Evolutionary conservation across 2,329 filamentous ascomycete genomes (phyloP).

Genomic region (Aspergillaceae sp.): DNA sequence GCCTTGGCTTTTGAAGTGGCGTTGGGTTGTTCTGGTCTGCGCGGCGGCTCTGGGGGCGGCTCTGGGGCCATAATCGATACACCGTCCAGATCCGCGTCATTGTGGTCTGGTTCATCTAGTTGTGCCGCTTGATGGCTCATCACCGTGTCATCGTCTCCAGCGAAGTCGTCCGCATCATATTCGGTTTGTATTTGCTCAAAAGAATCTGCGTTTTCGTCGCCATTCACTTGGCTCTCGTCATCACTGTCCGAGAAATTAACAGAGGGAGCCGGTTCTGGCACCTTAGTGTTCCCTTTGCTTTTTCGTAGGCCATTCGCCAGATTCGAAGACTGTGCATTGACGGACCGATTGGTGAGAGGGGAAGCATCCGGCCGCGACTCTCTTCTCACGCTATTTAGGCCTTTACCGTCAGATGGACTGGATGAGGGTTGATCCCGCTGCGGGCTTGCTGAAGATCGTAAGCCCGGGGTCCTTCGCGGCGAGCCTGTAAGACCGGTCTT

Average conservation of each 20-base stretch:
- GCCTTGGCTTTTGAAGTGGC: constrained; percentile 12
- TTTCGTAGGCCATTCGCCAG: constrained; percentile 16
- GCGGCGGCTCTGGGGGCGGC: not conserved
- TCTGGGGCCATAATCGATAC: constrained; percentile 7
- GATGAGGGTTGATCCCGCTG: constrained; percentile 27
- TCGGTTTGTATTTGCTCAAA: constrained; percentile 19
- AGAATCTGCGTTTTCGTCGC: constrained; percentile 26
- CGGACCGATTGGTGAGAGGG: constrained; percentile 28
- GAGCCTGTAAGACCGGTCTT: constrained; percentile 37
- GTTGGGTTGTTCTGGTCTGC: constrained; percentile 7
- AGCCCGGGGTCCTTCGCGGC: constrained; percentile 33
- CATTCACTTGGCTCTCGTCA: constrained; percentile 18
- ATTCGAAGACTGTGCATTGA: constrained; percentile 23
- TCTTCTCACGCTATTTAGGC: constrained; percentile 13
- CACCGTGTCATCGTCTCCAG: constrained; percentile 7
- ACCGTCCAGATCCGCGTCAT: constrained; percentile 13
- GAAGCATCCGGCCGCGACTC: constrained; percentile 22
- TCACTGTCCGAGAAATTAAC: constrained; percentile 31
- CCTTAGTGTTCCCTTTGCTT: constrained; percentile 11
- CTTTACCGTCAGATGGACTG: constrained; percentile 30
- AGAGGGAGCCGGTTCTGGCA: constrained; percentile 14
- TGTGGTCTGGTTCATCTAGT: constrained; percentile 9
- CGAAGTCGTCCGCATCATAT: constrained; percentile 18
- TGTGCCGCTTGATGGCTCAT: constrained; percentile 2
- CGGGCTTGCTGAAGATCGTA: constrained; percentile 35